phyloP scores from a whole-genome alignment of 257 asterid species.

The Solanum habrochaites region DNA sequence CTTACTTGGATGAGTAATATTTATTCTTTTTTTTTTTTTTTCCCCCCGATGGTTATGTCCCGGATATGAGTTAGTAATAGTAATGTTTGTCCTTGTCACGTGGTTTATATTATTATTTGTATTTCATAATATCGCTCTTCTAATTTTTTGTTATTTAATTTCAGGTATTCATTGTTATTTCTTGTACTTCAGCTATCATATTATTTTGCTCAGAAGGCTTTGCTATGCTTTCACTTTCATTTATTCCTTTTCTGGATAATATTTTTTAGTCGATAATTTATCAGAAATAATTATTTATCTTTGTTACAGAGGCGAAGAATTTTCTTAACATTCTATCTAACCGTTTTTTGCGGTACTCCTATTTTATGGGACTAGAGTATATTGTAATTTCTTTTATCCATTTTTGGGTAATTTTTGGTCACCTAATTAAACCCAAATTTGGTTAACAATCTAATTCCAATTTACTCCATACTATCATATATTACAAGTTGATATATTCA shows the following conservation, averaged over 20 bases:
- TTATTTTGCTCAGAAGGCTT: neutral
- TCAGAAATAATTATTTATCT: no score
- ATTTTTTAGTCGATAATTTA: no score
- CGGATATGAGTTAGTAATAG: neutral
- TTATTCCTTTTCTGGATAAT: no score
- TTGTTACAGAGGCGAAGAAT: fast-evolving
- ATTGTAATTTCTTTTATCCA: neutral
- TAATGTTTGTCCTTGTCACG: no score
- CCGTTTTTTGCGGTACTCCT: neutral
- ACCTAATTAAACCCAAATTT: neutral
- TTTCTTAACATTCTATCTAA: no score
- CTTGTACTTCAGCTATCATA: neutral
- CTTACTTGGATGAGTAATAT: neutral
- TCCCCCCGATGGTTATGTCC: neutral
- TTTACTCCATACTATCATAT: neutral
- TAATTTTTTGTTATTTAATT: no score
- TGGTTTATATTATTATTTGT: no score
- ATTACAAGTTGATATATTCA: neutral
- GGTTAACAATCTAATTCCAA: neutral
- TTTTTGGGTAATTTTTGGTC: neutral
- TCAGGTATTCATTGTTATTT: no score
- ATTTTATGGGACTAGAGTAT: neutral
- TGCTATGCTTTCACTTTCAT: neutral
- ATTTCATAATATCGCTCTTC: no score
- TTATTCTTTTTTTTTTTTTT: neutral